Evolutionary conservation across 176 grass and related monocot genomes (phyloP).

Genomic region (Cenchrus purpureus): DNA sequence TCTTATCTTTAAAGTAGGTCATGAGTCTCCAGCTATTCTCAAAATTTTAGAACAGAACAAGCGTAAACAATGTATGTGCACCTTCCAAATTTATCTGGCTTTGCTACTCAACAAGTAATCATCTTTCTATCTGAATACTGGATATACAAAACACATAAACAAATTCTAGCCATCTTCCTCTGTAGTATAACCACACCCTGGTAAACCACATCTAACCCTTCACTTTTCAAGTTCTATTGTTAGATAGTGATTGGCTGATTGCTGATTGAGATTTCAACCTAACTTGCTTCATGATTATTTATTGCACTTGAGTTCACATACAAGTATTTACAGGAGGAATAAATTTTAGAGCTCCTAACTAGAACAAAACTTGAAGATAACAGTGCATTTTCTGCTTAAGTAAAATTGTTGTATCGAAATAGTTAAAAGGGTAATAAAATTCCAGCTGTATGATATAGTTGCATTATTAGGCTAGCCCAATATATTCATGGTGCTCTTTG

Average conservation of each 20-base stretch:
- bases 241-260: neutral
- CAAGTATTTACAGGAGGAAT: conserved; percentile 12
- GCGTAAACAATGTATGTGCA: neutral
- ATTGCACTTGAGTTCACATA: neutral
- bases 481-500: neutral
- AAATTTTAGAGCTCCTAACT: conserved; percentile 15
- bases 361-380: neutral
- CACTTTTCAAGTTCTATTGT: neutral
- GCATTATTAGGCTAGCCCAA: neutral
- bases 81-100: conserved; percentile 11
- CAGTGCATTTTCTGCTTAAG: neutral
- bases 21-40: conserved; percentile 15
- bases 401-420: neutral
- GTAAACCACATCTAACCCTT: neutral
- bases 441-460: neutral
- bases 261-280: neutral
- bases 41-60: neutral
- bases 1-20: conserved; percentile 14
- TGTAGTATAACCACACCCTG: neutral
- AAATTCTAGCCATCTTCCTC: neutral
- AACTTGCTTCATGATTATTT: conserved; percentile 2
- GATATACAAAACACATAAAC: conserved; percentile 27
- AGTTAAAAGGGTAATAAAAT: neutral
- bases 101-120: neutral
- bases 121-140: neutral